A percentile compares a stretch with the other conserved stretches of the same genome.
Evolutionary conservation across 768 basidiomycete genomes (phyloP).

Genomic region (Paxillus ammoniavirescens): DNA sequence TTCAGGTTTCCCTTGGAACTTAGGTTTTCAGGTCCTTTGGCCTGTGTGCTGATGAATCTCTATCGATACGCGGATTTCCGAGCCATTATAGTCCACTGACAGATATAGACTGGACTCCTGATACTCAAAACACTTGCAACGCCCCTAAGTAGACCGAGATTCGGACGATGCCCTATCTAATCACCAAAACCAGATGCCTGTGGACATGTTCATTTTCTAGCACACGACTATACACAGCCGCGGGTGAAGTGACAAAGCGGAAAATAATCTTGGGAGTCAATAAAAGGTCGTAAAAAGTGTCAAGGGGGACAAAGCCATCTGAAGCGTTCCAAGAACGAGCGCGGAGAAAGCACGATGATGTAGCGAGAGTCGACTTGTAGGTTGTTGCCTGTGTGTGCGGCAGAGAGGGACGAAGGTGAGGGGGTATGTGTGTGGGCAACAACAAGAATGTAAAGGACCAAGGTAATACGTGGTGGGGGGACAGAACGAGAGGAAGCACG

Average conservation of each 20-base stretch:
- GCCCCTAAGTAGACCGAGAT: too few species aligned
- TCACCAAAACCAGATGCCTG: too few species aligned
- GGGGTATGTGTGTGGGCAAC: conserved; percentile 28
- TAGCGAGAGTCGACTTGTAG: conserved; percentile 13
- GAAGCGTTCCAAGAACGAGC: conserved; percentile 21
- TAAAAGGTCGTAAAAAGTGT: conserved; percentile 22
- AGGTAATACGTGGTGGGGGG: conserved; percentile 10
- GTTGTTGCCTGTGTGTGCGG: conserved; percentile 17
- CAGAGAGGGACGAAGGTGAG: conserved; percentile 8
- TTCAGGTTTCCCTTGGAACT: not conserved
- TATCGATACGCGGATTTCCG: conserved; percentile 49
- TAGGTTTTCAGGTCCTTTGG: not conserved
- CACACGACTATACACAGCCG: conserved; percentile 10
- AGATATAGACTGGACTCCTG: conserved; percentile 52
- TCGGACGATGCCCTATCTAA: too few species aligned
- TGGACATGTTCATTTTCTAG: conserved; percentile 2
- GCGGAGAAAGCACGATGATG: conserved; percentile 24
- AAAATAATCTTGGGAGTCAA: conserved; percentile 13
- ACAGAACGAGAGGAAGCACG: conserved; percentile 19
- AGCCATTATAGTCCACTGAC: conserved; percentile 58
- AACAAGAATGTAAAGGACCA: conserved; percentile 13
- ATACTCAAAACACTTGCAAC: too few species aligned
- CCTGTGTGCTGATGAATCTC: not conserved
- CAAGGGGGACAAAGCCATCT: conserved; percentile 12
- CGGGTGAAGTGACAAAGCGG: conserved; percentile 6